Evolutionary conservation across 169 alveolate species (phyloP), one percentile per base, ranked within the genome.

Genomic region (Sarcocystis neurona): DNA sequence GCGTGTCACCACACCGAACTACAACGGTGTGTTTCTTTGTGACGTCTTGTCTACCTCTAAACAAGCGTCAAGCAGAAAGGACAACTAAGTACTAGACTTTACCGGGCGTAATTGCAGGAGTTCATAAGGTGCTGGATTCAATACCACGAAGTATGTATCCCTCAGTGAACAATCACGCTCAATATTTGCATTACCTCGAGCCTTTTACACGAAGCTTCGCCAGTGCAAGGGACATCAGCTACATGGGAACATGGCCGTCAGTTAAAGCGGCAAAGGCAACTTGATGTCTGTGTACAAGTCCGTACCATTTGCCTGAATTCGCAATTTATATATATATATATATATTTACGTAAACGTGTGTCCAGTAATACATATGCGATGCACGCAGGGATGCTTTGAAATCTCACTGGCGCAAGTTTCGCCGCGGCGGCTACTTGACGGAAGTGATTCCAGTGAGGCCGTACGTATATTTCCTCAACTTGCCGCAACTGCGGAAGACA

Each of bases 181-280:
- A n/a, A n/a, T n/a, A n/a, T n/a, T n/a, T n/a, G n/a, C n/a, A n/a
- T 18, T 30, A 89, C 92, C 85, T 89, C 92, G 34, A 89, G 86
- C 53, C 48, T 89, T 41, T 70, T 63, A 82, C 92, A 89, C 30
- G 90, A 82, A 3, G 84, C 80, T 37, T 60, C 89, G 41, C 60
- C 89, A 6, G n/a, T 82, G 79, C 92, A 89, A 6, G 92, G 92
- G 0, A 79, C 87, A n/a, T 89, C 92, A 79, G 74, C 12, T 37
- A 15, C 8, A n/a, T 3, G 46, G 37, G 44, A 63, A 75, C 37
- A 0, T 41, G n/a, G 32, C n/a, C 8, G 27, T 60, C 32, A 6
- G n/a, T 50, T 60, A 60, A 82, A 60, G 6, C 15, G 58, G 12
- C 6, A 32, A n/a, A 1, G 32, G 10, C 53, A 39, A 48, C 68